These are phyloP conservation scores for Hemerocallis citrina DNA, from an alignment of 106 monocot genomes.

Conservation along the genomic window DNA sequence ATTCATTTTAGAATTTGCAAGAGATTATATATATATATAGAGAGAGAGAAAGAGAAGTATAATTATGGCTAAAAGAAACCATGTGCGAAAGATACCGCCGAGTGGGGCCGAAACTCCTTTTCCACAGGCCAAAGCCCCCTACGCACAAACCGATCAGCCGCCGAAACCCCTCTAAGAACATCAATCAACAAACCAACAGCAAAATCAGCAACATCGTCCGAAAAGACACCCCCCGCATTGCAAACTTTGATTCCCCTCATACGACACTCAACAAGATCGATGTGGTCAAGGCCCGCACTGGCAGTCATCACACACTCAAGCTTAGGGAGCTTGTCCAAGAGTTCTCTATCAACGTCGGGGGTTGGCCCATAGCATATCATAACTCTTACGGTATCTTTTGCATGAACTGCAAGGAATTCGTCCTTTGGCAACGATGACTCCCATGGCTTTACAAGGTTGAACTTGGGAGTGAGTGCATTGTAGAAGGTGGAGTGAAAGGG, in stretches of 20 bases:
- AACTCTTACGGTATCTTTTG: no score
- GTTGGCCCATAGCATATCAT: no score
- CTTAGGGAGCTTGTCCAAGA: conserved; percentile 6
- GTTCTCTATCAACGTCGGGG: background rate
- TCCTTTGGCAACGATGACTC: no score
- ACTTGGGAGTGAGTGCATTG: no score
- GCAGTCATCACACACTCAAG: conserved; percentile 9
- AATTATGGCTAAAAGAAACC: no score
- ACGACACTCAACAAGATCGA: conserved; percentile 34
- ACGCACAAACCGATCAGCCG: conserved; percentile 26
- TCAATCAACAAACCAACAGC: conserved; percentile 37
- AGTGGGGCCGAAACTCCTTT: conserved; percentile 22
- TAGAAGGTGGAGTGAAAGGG: no score
- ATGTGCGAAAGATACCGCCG: no score
- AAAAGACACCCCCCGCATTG: conserved; percentile 25
- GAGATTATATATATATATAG: no score
- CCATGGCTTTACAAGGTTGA: no score
- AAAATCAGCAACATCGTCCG: conserved; percentile 33
- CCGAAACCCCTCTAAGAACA: conserved; percentile 24
- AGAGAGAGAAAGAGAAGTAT: no score
- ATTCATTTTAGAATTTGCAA: no score
- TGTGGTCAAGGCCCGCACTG: conserved; percentile 21
- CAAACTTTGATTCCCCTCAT: conserved; percentile 23
- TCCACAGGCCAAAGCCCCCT: conserved; percentile 19
- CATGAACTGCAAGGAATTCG: no score